phyloP scores from a whole-genome alignment of 176 grass and related monocot genomes.

The Puya raimondii region DNA sequence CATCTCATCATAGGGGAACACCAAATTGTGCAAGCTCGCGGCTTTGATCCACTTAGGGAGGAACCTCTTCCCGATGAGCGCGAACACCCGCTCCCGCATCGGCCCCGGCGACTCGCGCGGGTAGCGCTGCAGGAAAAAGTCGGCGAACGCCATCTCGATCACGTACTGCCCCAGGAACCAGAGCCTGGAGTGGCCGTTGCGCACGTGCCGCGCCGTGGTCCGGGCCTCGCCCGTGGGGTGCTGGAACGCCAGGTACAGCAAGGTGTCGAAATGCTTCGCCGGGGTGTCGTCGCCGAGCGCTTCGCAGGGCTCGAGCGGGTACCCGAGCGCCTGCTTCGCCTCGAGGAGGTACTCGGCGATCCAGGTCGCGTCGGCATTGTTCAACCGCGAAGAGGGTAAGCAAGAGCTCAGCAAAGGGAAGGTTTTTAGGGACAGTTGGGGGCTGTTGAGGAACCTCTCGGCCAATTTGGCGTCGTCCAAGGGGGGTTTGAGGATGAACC shows the following conservation, averaged over 20 bases:
- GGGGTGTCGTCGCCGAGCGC: constrained; percentile 71
- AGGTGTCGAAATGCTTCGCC: constrained; percentile 78
- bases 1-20: constrained; percentile 90
- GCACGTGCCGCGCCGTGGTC: constrained; percentile 56
- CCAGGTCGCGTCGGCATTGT: constrained; percentile 69
- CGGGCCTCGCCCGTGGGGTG: constrained; percentile 50
- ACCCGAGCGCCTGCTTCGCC: constrained; percentile 96
- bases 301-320: constrained; percentile 79
- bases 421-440: constrained; percentile 88
- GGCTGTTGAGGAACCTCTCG: constrained; percentile 87
- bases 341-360: constrained; percentile 96
- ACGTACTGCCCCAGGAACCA: constrained; percentile 83
- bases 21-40: constrained; percentile 92
- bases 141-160: constrained; percentile 77
- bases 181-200: constrained; percentile 85
- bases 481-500: constrained; percentile 91
- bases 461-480: constrained; percentile 85
- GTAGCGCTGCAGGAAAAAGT: constrained; percentile 93
- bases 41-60: constrained; percentile 80
- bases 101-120: constrained; percentile 85
- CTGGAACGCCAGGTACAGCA: constrained; percentile 94
- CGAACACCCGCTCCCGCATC: constrained; percentile 84
- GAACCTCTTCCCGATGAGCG: constrained; percentile 67
- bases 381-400: constrained; percentile 67
- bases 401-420: constrained; percentile 90